Evolutionary conservation across 108 stramenopile species (phyloP).

Genomic region (Poteriospumella lacustris): DNA sequence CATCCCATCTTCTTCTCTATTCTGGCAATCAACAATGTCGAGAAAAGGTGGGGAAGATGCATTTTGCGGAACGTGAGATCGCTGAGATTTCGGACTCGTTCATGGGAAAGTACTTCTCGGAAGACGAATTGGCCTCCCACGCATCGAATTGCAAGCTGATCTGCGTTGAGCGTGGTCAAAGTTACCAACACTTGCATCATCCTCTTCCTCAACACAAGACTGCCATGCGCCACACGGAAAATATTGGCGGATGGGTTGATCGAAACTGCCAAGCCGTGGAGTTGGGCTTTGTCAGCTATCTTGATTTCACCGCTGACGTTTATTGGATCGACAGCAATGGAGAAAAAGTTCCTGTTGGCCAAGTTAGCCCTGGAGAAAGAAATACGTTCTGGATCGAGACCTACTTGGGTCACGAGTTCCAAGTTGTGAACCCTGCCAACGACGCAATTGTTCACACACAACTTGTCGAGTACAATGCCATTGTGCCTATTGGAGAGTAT

Average conservation of each 20-base stretch:
- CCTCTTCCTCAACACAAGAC: background rate
- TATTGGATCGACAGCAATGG: slow-evolving; percentile 15
- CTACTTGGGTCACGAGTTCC: slow-evolving; percentile 19
- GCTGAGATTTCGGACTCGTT: no score
- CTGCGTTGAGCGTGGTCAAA: background rate
- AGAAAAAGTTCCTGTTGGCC: background rate
- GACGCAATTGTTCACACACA: background rate
- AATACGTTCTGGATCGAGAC: slow-evolving; percentile 10
- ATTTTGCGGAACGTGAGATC: no score
- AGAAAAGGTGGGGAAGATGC: no score
- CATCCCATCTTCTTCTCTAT: no score
- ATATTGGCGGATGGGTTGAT: slow-evolving; percentile 5
- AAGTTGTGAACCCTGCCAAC: background rate
- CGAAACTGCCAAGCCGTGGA: background rate
- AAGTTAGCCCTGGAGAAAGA: background rate
- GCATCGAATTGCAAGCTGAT: background rate
- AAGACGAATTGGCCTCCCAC: background rate
- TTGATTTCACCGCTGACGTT: background rate
- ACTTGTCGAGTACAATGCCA: background rate
- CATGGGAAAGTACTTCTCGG: background rate
- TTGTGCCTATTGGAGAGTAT: background rate
- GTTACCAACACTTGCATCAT: background rate
- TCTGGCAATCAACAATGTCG: no score
- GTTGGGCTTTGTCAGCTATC: slow-evolving; percentile 17
- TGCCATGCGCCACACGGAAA: background rate